phyloP scores from a whole-genome alignment of 164 flowering plant species.

The Platanus orientalis region DNA sequence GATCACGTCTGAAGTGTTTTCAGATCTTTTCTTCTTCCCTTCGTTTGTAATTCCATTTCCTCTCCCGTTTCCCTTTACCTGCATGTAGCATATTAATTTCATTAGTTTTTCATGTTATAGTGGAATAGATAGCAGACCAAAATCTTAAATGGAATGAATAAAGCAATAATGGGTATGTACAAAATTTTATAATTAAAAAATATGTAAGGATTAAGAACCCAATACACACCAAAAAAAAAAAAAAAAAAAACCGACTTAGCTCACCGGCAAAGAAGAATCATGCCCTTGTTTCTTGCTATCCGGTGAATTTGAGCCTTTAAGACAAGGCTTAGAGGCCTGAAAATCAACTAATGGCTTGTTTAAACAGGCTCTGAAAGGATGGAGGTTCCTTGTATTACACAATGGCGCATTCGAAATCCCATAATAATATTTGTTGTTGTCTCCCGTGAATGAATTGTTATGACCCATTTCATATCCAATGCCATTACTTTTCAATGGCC shows the following conservation, averaged over 20 bases:
- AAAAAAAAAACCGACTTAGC: background rate
- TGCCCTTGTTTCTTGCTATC: slow-evolving; percentile 35
- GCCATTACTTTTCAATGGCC: slow-evolving; percentile 14
- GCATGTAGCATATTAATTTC: too few relatives aligned
- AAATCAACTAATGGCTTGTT: slow-evolving; percentile 30
- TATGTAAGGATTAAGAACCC: too few relatives aligned
- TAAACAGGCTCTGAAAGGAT: slow-evolving; percentile 22
- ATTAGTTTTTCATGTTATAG: too few relatives aligned
- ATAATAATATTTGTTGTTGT: slow-evolving; percentile 17
- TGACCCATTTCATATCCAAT: slow-evolving; percentile 22
- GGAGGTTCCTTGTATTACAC: slow-evolving; percentile 25
- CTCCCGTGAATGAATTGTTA: slow-evolving; percentile 19
- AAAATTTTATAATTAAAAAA: too few relatives aligned
- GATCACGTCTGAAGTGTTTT: slow-evolving; percentile 30
- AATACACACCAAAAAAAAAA: too few relatives aligned
- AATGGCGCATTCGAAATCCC: slow-evolving; percentile 21
- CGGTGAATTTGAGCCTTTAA: slow-evolving; percentile 23
- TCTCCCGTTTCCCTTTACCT: slow-evolving; percentile 37
- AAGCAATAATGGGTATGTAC: too few relatives aligned
- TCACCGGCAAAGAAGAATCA: slow-evolving; percentile 28
- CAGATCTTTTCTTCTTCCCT: slow-evolving; percentile 57
- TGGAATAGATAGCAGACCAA: too few relatives aligned
- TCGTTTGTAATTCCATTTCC: slow-evolving; percentile 31
- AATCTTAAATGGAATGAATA: too few relatives aligned
- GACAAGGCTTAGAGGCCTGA: slow-evolving; percentile 26